Conservation (phyloP, 2,329 filamentous ascomycete genomes). For the Celoporthe dispersa region DNA sequence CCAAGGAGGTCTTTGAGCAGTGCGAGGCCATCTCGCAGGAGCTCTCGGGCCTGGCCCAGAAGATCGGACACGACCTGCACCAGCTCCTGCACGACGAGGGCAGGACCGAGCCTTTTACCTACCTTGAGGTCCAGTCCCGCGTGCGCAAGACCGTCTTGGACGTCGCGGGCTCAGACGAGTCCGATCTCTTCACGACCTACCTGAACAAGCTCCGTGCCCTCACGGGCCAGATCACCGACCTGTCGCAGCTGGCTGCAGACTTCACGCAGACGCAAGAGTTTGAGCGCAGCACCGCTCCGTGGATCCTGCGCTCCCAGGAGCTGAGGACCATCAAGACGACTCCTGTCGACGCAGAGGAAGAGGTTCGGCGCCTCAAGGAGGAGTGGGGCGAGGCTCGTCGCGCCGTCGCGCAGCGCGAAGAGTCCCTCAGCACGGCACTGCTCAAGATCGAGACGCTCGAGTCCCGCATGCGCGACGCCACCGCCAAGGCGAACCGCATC, state of each 20-base stretch:
- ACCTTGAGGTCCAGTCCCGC: slow-evolving; percentile 67
- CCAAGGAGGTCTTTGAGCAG: slow-evolving; percentile 69
- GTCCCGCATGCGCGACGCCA: slow-evolving; percentile 82
- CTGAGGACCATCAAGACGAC: slow-evolving; percentile 81
- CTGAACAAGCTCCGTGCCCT: slow-evolving; percentile 68
- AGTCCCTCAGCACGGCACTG: slow-evolving; percentile 82
- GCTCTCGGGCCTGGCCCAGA: slow-evolving; percentile 68
- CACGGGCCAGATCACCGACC: slow-evolving; percentile 67
- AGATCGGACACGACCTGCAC: slow-evolving; percentile 70
- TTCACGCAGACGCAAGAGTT: slow-evolving; percentile 78
- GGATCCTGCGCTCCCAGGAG: slow-evolving; percentile 80
- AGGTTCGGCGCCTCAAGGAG: slow-evolving; percentile 78
- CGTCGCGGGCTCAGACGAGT: slow-evolving; percentile 60
- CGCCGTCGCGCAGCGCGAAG: slow-evolving; percentile 73
- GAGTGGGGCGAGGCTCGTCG: slow-evolving; percentile 79
- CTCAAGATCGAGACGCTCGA: slow-evolving; percentile 94
- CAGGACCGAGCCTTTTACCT: slow-evolving; percentile 67
- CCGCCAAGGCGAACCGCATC: slow-evolving; percentile 74
- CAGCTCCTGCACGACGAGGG: slow-evolving; percentile 72
- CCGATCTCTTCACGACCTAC: slow-evolving; percentile 73
- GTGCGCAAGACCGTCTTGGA: slow-evolving; percentile 61
- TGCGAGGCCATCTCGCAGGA: slow-evolving; percentile 68
- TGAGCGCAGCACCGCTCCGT: slow-evolving; percentile 75
- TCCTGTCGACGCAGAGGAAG: slow-evolving; percentile 82
- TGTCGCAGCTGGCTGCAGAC: slow-evolving; percentile 72